Evolutionary conservation across 2,329 filamentous ascomycete genomes (phyloP).

Genomic region (Venturia carpophila): DNA sequence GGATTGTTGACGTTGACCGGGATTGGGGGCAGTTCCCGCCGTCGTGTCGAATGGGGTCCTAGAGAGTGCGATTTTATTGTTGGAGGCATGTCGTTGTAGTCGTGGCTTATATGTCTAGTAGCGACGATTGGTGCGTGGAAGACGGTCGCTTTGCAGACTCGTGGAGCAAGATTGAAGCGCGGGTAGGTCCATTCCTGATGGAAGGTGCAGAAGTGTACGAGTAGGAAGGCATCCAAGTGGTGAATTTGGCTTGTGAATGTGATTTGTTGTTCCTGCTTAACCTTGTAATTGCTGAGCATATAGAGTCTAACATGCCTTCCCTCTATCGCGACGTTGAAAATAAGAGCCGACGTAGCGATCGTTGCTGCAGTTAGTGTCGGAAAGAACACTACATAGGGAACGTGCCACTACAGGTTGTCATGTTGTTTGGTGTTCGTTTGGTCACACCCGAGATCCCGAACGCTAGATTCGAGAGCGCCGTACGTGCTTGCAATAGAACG

Average conservation of each 20-base stretch:
- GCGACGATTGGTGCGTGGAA: not conserved
- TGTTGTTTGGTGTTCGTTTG: not conserved
- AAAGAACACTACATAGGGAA: not conserved
- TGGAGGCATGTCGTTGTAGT: not conserved
- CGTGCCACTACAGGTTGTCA: not conserved
- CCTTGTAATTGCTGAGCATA: no score
- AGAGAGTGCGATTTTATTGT: not conserved
- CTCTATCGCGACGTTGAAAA: not conserved
- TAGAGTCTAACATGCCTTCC: not conserved
- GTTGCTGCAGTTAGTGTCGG: not conserved
- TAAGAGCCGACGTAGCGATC: not conserved
- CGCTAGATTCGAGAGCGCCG: not conserved
- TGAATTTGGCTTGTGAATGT: not conserved
- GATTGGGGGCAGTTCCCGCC: not conserved
- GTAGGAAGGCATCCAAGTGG: not conserved
- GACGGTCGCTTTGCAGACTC: not conserved
- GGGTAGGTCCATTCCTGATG: not conserved
- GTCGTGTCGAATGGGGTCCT: not conserved
- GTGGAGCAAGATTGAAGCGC: not conserved
- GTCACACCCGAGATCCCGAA: not conserved
- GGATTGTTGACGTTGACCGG: slow-evolving; percentile 12
- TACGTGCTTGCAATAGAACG: not conserved
- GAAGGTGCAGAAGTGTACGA: slow-evolving; percentile 1
- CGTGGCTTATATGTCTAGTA: not conserved
- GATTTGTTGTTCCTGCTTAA: not conserved